Base-by-base conservation (phyloP, 257 asterid species). In the Solanum chmielewskii region DNA sequence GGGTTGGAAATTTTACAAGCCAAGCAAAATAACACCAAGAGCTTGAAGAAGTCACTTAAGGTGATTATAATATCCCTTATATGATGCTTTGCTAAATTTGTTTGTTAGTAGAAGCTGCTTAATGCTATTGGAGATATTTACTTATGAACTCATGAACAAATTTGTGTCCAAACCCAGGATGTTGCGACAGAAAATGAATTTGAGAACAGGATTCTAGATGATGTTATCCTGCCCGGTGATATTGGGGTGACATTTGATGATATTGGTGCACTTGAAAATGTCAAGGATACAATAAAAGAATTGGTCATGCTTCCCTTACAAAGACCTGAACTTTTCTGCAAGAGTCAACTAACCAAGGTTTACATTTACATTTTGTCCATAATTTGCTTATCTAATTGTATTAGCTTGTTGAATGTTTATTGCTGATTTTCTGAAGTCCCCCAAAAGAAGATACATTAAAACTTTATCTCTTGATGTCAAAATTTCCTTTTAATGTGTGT, bases 301-400 rank as follows among this genome's bases (percentile, higher is more conserved):
- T 88, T 95, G 91, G 98, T 95, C 92, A 95, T 95, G 98, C 97
- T 94, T 89, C 98, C 98, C 86, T 88, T 95, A 85, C 98, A 93
- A 88, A 92, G 98, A 85, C 98, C 98, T 7, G 98, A 95, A 89
- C 98, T 95, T 87, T 95, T 95, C 88, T 91, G 93, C 93, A 95
- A 94, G 93, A 96, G 98, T 89, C 96, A 94, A 90, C 88, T 96
- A 82, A 93, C 96, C 9, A 94, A 94, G 98, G 98, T 95, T 84
- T 77, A 27, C 44, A 78, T 80, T 68, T 80, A 29, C 83, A 29
- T 13, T 29, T 45, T 64, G 31, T 80, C 90, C 15, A 6, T 78
- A 33, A n/a, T 60, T 75, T 21, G 62, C 23, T 52, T 59, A 23
- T 59, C 25, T 59, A 59, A 20, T 49, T 59, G 27, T 21, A 59